Base-by-base conservation (phyloP, 306 rosid genomes). In the Cucurbita pepo region DNA sequence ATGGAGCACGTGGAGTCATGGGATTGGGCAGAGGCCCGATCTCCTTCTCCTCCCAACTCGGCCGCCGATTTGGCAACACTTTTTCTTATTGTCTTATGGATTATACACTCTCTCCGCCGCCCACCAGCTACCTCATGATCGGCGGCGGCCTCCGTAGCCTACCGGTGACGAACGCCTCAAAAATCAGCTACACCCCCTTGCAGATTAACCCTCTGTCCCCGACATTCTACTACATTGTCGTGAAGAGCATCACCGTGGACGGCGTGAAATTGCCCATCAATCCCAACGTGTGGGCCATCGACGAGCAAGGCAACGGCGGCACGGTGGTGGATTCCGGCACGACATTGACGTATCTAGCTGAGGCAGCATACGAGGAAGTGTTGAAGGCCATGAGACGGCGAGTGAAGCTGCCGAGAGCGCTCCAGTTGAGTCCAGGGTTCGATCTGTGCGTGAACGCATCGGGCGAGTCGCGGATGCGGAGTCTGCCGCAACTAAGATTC, bases 251-350 rank as follows among this genome's bases (percentile, higher is more conserved):
- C 43, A 64, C 76, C 18, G 86, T 91, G 3, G 71, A 79, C 60
- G 87, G 87, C 7, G 56, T 1, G 8, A 86, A 71, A 16, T 77
- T 90, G 69, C 82, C 82, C 2, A 78, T 90, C 0, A 71, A 57
- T 73, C 76, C 83, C 16, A 78, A 90, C 55, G 87, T 86, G 12
- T 91, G 92, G 92, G 10, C 77, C 6, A 15, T 88, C 11, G 87
- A 88, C 72, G 44, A 48, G 12, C 2, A 16, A 9, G 97, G 97
- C 0, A 81, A 86, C 78, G 95, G 97, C 71, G 97, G 97, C 10
- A 88, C 95, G 10, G 81, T 91, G 63, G 64, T 91, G 6, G 97
- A 91, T 51, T 88, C 97, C 6, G 97, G 97, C 6, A 91, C 97
- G 0, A 91, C 97, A 6, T 40, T 91, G 6, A 79, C 86, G 0